Base-by-base conservation (phyloP, 1,139 yeast genomes). In the Debaryomyces robertsiae region DNA sequence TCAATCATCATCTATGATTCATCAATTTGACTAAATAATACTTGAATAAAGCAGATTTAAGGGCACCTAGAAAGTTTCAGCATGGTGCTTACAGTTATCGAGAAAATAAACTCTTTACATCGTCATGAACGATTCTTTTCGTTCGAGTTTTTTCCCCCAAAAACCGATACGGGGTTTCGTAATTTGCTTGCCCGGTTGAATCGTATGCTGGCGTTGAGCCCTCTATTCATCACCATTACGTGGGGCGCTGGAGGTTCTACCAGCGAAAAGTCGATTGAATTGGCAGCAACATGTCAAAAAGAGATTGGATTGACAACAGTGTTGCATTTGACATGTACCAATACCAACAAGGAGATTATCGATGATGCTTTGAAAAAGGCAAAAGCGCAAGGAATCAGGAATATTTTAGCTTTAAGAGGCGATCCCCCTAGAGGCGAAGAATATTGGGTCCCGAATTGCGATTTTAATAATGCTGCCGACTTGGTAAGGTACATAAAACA, bases 181-280 rank as follows among this genome's bases (percentile, higher is more conserved):
- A 93, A 94, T 63, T 69, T 93, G 47, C 69, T 87, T 38, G 89
- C 91, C 27, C 83, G 99, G 63, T 79, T 93, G 64, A 81, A 81
- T 55, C 82, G 99, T 57, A 85, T 93, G 94, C 80, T 86, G 55
- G 84, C 86, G 3, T 68, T 93, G 48, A 91, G 90, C 41, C 98
- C 98, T 3, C 66, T 85, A 17, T 94, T 93, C 60, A 83, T 91
- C 40, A 88, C 96, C 2, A 85, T 94, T 9, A 94, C 99, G 0
- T 93, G 98, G 98, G 98, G 98, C 22, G 98, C 98, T 6, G 98
- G 98, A 29, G 98, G 98, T 2, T 82, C 95, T 3, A 90, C 98
- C 4, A 82, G 94, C 40, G 84, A 80, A 42, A 90, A 89, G 65
- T 86, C 97, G 0, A 65, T 93, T 46, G 94, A 87, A 38, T 69